These are phyloP conservation scores for Lathyrus aphaca DNA, from an alignment of 306 rosid species.

Conservation along the genomic window DNA sequence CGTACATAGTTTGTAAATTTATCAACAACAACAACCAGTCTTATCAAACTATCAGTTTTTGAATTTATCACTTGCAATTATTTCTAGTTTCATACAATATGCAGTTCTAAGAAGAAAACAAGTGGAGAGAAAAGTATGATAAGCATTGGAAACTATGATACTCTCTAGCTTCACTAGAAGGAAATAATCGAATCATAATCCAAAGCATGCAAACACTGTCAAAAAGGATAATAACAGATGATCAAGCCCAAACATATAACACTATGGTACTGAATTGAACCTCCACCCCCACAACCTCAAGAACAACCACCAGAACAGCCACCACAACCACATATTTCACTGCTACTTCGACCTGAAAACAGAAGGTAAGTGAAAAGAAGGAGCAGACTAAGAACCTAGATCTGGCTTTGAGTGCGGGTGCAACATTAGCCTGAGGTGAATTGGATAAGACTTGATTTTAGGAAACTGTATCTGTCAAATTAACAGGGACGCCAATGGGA, in stretches of 20 bases:
- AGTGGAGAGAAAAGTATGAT: slow-evolving; percentile 15
- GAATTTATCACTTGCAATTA: slow-evolving; percentile 10
- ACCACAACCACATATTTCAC: not conserved
- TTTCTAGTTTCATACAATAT: slow-evolving; percentile 12
- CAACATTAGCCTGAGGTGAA: slow-evolving; percentile 12
- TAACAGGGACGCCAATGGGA: not conserved
- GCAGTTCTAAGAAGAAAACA: slow-evolving; percentile 22
- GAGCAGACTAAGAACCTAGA: not conserved
- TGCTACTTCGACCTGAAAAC: not conserved
- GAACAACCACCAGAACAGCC: not conserved
- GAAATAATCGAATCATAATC: not conserved
- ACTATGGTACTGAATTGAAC: not conserved
- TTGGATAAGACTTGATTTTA: not conserved
- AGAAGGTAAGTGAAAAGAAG: not conserved
- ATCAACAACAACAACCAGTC: not conserved
- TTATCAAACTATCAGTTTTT: not conserved
- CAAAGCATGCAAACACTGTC: not conserved
- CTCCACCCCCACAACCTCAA: not conserved
- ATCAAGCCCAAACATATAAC: not conserved
- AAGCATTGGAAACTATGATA: slow-evolving; percentile 43
- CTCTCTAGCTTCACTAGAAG: slow-evolving; percentile 33
- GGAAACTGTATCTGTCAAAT: not conserved
- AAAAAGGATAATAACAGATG: not conserved
- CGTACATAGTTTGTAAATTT: slow-evolving; percentile 20
- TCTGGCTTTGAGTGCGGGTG: not conserved